Percentiles rank a stretch among this genome's conserved stretches.
Conservation (phyloP, 1,284 basidiomycete species). For the Apiotrichum mycotoxinovorans region DNA sequence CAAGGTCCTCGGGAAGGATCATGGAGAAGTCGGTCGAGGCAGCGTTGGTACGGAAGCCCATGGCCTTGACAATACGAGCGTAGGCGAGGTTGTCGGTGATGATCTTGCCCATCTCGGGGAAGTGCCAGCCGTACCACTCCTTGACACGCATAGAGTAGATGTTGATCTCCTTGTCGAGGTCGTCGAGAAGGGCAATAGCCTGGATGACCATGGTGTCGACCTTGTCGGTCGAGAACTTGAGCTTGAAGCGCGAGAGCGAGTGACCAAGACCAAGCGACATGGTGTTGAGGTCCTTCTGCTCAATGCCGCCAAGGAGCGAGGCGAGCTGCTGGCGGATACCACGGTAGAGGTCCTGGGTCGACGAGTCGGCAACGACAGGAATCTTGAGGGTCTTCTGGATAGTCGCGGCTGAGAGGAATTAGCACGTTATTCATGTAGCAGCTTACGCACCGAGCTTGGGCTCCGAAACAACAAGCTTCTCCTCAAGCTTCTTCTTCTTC, state of each 20-base stretch:
- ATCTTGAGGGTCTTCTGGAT: conserved; percentile 94
- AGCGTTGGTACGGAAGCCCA: conserved; percentile 95
- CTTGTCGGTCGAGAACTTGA: conserved; percentile 99
- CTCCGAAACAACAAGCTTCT: conserved; percentile 83
- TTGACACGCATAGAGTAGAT: conserved; percentile 99
- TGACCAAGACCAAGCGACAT: conserved; percentile 98
- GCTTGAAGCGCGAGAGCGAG: conserved; percentile 93
- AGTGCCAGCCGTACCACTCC: conserved; percentile 99
- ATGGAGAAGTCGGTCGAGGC: conserved; percentile 77
- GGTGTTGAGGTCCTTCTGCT: conserved; percentile 92
- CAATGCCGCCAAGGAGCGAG: conserved; percentile 79
- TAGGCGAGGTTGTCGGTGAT: conserved; percentile 95
- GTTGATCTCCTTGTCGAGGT: conserved; percentile 99
- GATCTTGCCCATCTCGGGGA: conserved; percentile 99
- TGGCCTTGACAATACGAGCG: conserved; percentile 80
- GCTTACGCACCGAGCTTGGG: conserved; percentile 73
- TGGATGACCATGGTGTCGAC: conserved; percentile 99
- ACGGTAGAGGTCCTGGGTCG: conserved; percentile 81
- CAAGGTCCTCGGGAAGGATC: conserved; percentile 91
- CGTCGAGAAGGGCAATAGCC: conserved; percentile 96
- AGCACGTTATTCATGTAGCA: conserved; percentile 1
- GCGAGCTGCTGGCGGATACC: conserved; percentile 90
- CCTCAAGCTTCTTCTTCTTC: conserved; percentile 73
- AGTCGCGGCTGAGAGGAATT: conserved; percentile 59
- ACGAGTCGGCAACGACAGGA: conserved; percentile 68